phyloP scores from a whole-genome alignment of 768 basidiomycete genomes.

The Suillus subaureus region DNA sequence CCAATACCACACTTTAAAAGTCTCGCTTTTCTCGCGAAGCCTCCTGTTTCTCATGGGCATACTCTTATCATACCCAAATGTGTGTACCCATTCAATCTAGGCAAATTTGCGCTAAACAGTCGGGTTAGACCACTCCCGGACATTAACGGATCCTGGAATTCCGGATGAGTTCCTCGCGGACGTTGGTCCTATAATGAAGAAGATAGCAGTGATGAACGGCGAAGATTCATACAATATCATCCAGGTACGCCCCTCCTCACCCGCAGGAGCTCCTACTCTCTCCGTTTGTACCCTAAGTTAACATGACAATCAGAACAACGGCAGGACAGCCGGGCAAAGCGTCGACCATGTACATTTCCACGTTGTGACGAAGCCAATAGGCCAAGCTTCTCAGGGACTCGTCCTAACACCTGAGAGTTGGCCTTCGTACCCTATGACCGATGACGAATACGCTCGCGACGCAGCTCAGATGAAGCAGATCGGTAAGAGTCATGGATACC shows the following conservation, averaged over 20 bases:
- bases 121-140: slow-evolving; percentile 55
- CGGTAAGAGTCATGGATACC: not conserved
- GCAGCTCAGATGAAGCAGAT: not conserved
- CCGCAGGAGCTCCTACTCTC: not conserved
- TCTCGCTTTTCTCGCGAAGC: slow-evolving; percentile 48
- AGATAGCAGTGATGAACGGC: slow-evolving; percentile 51
- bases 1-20: slow-evolving; percentile 19
- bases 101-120: not conserved
- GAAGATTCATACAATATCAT: slow-evolving; percentile 61
- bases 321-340: slow-evolving; percentile 54
- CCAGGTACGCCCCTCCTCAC: slow-evolving; percentile 35
- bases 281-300: not conserved
- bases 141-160: slow-evolving; percentile 47
- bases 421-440: not conserved
- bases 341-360: slow-evolving; percentile 54
- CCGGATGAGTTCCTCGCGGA: slow-evolving; percentile 60
- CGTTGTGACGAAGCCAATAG: slow-evolving; percentile 40
- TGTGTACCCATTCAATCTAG: slow-evolving; percentile 9
- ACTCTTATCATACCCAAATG: slow-evolving; percentile 50
- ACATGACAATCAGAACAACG: slow-evolving; percentile 50
- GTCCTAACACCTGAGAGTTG: not conserved
- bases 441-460: not conserved
- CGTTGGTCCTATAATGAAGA: slow-evolving; percentile 57
- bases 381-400: not conserved
- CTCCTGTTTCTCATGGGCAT: slow-evolving; percentile 46